Evolutionary conservation across 1,284 basidiomycete species (phyloP), one percentile per base, ranked within the genome.

Genomic region (Puccinia novopanici): DNA sequence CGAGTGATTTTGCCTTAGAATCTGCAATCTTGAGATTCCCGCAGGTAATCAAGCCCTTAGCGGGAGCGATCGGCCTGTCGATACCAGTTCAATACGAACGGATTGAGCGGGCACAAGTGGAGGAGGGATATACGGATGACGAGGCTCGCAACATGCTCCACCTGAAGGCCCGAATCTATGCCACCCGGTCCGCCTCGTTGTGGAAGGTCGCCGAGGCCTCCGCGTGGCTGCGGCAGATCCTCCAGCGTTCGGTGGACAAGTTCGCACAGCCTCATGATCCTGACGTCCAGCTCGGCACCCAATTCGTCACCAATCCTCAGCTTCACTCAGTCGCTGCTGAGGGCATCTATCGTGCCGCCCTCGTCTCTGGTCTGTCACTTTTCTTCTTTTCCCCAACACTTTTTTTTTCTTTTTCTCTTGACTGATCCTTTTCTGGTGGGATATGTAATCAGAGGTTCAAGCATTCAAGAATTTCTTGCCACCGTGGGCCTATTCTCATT

Each of bases 131-230:
- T 76, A 82, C 81, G 17, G 68, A 72, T 13, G 75, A 82, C 22
- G 81, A 82, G n/a, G 82, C 82, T 0, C 82, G 15, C 27, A 70
- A 84, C 75, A 65, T 84, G 27, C 82, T 88, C 3, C 87, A 89
- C 82, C 89, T 95, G 15, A 89, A 96, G 13, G 91, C 92, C 0
- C 92, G 94, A 84, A 89, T 96, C 48, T 97, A 97, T 85, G 92
- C 89, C 0, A 89, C 91, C 67, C 91, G 93, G 9, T 91, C 92
- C 0, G 88, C 87, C 19, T 86, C 90, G 0, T 85, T 95, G 9
- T 97, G 94, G 94, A 96, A 95, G 87, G 89, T 91, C 13, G 86
- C 91, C 0, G 84, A 86, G 0, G 87, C 89, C n/a, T 85, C 89
- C 0, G 84, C 88, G 0, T 97, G 94, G 93, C 90, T 97, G 22